phyloP scores from a whole-genome alignment of 139 green algal species.

The Chlorella sp. region DNA sequence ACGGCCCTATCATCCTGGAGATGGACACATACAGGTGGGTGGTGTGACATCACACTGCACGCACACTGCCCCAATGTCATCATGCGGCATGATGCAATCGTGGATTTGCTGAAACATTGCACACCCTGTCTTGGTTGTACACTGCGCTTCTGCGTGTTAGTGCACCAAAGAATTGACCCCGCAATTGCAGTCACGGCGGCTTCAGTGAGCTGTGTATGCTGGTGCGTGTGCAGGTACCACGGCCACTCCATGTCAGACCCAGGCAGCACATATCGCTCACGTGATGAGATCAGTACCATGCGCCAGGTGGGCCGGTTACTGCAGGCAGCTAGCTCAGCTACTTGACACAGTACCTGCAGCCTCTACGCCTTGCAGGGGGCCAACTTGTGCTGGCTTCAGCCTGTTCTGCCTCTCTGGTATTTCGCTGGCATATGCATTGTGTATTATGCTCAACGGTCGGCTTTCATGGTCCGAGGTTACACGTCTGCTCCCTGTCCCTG shows the following conservation, averaged over 20 bases:
- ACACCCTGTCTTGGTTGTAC: background rate
- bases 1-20: conserved; percentile 94
- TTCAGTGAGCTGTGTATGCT: background rate
- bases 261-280: conserved; percentile 91
- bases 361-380: no score
- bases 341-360: no score
- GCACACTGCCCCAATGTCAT: background rate
- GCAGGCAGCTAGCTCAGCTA: no score
- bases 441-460: no score
- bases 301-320: no score
- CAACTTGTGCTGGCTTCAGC: no score
- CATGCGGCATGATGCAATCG: background rate
- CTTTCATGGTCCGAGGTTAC: no score
- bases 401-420: no score
- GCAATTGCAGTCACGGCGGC: background rate
- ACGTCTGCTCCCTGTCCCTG: no score
- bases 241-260: conserved; percentile 99
- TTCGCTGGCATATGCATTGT: no score
- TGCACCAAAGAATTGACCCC: background rate
- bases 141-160: background rate
- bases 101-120: background rate
- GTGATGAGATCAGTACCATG: conserved; percentile 91
- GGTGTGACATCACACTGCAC: background rate
- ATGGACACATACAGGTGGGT: conserved; percentile 53
- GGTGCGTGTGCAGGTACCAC: conserved; percentile 68